phyloP scores from a whole-genome alignment of 2,329 filamentous ascomycete species.

The Aureobasidium sp. region DNA sequence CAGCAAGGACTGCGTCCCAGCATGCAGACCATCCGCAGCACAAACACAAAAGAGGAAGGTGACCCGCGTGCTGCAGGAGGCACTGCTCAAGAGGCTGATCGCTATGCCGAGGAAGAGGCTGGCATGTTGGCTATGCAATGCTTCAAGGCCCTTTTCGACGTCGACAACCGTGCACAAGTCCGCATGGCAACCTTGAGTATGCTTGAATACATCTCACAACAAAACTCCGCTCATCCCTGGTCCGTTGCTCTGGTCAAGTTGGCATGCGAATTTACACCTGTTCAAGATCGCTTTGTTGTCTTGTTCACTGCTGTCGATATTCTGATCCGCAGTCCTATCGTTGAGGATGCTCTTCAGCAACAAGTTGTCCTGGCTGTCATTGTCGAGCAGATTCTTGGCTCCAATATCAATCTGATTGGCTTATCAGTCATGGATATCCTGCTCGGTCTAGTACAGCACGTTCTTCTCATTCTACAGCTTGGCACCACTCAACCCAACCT shows the following conservation, averaged over 20 bases:
- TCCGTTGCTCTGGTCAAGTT: constrained; percentile 72
- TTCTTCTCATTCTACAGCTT: constrained; percentile 66
- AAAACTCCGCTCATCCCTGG: constrained; percentile 51
- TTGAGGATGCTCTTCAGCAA: constrained; percentile 61
- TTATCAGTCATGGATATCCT: constrained; percentile 94
- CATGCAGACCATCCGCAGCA: constrained; percentile 66
- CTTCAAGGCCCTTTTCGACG: constrained; percentile 74
- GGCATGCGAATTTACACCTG: constrained; percentile 78
- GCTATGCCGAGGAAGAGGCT: constrained; percentile 80
- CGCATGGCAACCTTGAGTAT: constrained; percentile 65
- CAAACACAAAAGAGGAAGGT: constrained; percentile 55
- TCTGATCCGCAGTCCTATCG: constrained; percentile 58
- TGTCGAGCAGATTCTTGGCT: constrained; percentile 73
- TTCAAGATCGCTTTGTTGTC: constrained; percentile 90
- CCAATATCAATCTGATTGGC: constrained; percentile 87
- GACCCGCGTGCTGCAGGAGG: constrained; percentile 60
- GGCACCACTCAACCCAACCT: constrained; percentile 19
- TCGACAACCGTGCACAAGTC: constrained; percentile 74
- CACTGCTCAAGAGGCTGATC: constrained; percentile 79
- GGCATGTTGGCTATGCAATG: constrained; percentile 77
- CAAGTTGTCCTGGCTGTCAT: constrained; percentile 70
- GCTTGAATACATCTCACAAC: constrained; percentile 57
- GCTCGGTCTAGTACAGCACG: constrained; percentile 74
- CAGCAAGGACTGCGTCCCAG: constrained; percentile 50
- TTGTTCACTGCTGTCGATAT: constrained; percentile 73